Percentiles rank a stretch among this genome's conserved stretches.
Conservation (phyloP, 2,329 filamentous ascomycete genomes). For the Verticillium longisporum region DNA sequence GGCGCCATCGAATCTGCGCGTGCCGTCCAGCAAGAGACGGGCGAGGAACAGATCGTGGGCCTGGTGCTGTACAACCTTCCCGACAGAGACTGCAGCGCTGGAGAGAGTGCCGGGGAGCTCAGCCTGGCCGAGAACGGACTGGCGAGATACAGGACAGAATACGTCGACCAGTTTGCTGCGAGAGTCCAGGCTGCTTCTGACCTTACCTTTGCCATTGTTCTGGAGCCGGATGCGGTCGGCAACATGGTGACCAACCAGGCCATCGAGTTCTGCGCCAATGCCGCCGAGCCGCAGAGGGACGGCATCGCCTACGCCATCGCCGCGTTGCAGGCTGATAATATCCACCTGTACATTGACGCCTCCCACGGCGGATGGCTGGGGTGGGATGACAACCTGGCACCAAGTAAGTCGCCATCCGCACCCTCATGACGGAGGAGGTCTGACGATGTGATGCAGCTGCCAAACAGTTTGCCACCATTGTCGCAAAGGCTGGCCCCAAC, state of each 20-base stretch:
- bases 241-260: conserved; percentile 33
- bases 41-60: conserved; percentile 31
- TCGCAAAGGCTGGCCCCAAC: conserved; percentile 23
- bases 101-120: conserved; percentile 34
- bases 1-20: conserved; percentile 30
- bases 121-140: conserved; percentile 25
- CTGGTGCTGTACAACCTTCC: conserved; percentile 38
- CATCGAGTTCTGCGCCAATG: conserved; percentile 27
- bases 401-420: conserved; percentile 16
- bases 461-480: conserved; percentile 29
- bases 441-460: conserved; percentile 21
- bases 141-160: conserved; percentile 31
- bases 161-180: conserved; percentile 29
- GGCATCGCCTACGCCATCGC: conserved; percentile 34
- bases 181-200: conserved; percentile 28
- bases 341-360: conserved; percentile 33
- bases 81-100: conserved; percentile 37
- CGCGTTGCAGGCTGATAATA: conserved; percentile 27
- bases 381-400: conserved; percentile 29
- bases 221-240: conserved; percentile 37
- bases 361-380: conserved; percentile 37
- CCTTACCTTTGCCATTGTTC: conserved; percentile 32
- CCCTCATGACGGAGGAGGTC: neutral
- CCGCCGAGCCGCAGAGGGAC: conserved; percentile 28
- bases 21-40: conserved; percentile 22